Evolutionary conservation across 352 stramenopile species (phyloP).

Genomic region (Phytophthora constricta): DNA sequence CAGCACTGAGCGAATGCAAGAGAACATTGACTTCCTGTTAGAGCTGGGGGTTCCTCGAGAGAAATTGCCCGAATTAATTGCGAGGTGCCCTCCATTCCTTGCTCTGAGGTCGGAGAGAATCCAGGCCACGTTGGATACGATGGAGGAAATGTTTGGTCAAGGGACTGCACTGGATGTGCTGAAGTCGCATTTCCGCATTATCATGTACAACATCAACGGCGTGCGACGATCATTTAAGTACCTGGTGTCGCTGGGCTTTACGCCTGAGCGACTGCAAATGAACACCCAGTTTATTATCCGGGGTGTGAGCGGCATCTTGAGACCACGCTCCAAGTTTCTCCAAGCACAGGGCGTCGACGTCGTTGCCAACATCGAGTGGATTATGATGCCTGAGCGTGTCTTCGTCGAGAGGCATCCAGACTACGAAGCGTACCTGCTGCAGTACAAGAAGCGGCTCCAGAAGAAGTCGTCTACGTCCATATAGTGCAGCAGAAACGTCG

Average conservation of each 20-base stretch:
- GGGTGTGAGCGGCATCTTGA: constrained; percentile 44
- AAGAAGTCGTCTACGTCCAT: constrained; percentile 13
- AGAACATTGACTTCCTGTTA: constrained; percentile 40
- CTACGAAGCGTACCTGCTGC: constrained; percentile 27
- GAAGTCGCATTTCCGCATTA: constrained; percentile 38
- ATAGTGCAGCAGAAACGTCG: no score
- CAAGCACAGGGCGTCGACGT: constrained; percentile 18
- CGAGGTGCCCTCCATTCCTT: constrained; percentile 49
- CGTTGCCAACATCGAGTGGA: constrained; percentile 39
- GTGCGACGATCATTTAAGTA: constrained; percentile 52
- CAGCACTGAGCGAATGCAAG: constrained; percentile 40
- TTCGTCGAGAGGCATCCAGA: constrained; percentile 43
- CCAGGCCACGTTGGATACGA: constrained; percentile 43
- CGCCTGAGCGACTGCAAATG: constrained; percentile 35
- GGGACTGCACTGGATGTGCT: constrained; percentile 30
- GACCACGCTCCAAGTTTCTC: constrained; percentile 58
- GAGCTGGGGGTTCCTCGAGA: constrained; percentile 41
- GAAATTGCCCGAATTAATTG: constrained; percentile 41
- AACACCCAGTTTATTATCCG: constrained; percentile 50
- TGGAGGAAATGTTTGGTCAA: constrained; percentile 54
- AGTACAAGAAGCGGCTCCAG: constrained; percentile 15
- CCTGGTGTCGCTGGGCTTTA: constrained; percentile 42
- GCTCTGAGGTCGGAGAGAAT: constrained; percentile 43
- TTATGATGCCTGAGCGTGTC: constrained; percentile 31
- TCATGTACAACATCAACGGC: constrained; percentile 59